Evolutionary conservation across 345 rosid species (phyloP).

Genomic region (Adansonia digitata): DNA sequence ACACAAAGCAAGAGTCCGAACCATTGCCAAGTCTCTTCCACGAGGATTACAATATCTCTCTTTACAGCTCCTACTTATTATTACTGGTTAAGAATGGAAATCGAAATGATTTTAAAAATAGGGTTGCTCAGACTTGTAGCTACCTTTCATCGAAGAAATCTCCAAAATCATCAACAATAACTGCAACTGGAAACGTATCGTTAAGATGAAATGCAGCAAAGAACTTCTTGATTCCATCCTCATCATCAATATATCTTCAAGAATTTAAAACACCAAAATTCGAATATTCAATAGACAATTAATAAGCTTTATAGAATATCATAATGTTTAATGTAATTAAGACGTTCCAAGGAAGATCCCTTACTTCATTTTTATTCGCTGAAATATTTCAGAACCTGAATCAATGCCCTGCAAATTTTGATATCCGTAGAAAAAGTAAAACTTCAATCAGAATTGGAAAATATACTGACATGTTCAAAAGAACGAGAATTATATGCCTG

Average conservation of each 20-base stretch:
- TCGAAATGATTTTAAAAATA: neutral
- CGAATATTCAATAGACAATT: neutral
- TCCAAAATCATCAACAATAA: conserved; percentile 75
- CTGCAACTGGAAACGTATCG: conserved; percentile 42
- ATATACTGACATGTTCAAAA: neutral
- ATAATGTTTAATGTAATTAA: neutral
- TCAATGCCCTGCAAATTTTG: conserved; percentile 47
- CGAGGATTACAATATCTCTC: conserved; percentile 59
- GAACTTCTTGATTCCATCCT: conserved; percentile 67
- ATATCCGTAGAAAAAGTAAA: neutral
- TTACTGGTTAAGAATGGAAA: neutral
- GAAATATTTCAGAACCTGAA: conserved; percentile 51
- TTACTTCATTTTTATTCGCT: conserved; percentile 78
- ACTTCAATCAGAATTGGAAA: neutral
- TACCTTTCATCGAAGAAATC: conserved; percentile 64
- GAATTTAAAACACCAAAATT: neutral
- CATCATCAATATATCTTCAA: conserved; percentile 68
- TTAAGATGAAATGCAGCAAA: conserved; percentile 87
- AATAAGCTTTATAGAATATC: neutral
- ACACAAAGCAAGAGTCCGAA: conserved; percentile 67
- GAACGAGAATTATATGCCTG: conserved; percentile 29
- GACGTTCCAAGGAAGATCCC: conserved; percentile 3
- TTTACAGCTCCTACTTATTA: conserved; percentile 40
- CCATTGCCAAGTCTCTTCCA: conserved; percentile 80
- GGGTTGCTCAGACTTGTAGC: neutral